These are phyloP conservation scores for Didymella keratinophila DNA, from an alignment of 2,329 filamentous ascomycete genomes.

Conservation along the genomic window DNA sequence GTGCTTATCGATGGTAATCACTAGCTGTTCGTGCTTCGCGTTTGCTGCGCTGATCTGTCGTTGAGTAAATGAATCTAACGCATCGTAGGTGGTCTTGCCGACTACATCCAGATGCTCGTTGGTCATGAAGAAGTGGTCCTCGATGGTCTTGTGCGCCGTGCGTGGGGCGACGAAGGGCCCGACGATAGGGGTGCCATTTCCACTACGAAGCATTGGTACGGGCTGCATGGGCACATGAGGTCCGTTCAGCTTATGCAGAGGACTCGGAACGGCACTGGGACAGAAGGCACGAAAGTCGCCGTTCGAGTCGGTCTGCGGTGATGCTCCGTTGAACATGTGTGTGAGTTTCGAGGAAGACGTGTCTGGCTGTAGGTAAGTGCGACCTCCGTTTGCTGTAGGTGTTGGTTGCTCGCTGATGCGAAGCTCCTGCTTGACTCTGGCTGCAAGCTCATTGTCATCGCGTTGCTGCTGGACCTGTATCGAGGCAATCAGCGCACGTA, in stretches of 20 bases:
- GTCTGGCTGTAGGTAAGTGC: slow-evolving; percentile 25
- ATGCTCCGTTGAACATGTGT: slow-evolving; percentile 37
- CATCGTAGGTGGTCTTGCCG: slow-evolving; percentile 39
- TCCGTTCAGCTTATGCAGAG: slow-evolving; percentile 31
- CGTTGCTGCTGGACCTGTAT: slow-evolving; percentile 10
- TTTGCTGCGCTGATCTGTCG: slow-evolving; percentile 20
- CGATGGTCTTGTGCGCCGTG: slow-evolving; percentile 27
- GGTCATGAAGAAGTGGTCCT: slow-evolving; percentile 48
- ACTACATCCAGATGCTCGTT: slow-evolving; percentile 49
- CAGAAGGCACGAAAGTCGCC: slow-evolving; percentile 31
- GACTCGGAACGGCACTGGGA: slow-evolving; percentile 45
- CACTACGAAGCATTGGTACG: slow-evolving; percentile 9
- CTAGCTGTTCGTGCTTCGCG: slow-evolving; percentile 33
- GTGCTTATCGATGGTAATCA: slow-evolving; percentile 29
- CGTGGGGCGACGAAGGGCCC: slow-evolving; percentile 7
- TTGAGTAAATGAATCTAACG: slow-evolving; percentile 27
- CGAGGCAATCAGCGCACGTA: not conserved
- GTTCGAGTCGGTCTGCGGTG: slow-evolving; percentile 28
- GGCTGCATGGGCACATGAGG: slow-evolving; percentile 18
- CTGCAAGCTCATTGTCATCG: slow-evolving; percentile 19
- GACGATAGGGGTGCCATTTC: not conserved
- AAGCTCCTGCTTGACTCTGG: slow-evolving; percentile 32
- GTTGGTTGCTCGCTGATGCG: slow-evolving; percentile 20
- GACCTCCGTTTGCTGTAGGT: slow-evolving; percentile 3
- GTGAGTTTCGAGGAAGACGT: slow-evolving; percentile 38